These are phyloP conservation scores for Fusarium oxysporum DNA, from an alignment of 2,329 filamentous ascomycete genomes.

Conservation along the genomic window DNA sequence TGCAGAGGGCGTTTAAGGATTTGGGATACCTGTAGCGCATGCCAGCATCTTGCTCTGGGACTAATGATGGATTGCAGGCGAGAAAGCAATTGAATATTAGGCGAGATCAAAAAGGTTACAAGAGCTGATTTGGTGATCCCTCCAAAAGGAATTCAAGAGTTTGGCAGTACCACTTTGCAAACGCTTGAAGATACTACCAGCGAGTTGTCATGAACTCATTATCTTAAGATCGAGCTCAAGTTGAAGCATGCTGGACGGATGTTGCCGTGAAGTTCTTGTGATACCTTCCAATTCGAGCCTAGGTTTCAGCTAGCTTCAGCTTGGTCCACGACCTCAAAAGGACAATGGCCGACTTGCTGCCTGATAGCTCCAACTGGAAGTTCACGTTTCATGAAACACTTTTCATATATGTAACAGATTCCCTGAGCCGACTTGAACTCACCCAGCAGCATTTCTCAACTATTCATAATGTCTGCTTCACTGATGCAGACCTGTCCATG, in stretches of 20 bases:
- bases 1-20: constrained; percentile 44
- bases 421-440: too few species aligned
- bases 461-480: not conserved
- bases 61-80: rapidly evolving
- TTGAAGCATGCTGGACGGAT: not conserved
- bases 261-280: rapidly evolving
- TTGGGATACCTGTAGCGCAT: constrained; percentile 29
- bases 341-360: not conserved
- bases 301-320: not conserved
- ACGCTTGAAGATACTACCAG: too few species aligned
- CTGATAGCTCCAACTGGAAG: not conserved
- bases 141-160: too few species aligned
- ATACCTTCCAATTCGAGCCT: not conserved
- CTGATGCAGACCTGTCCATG: not conserved
- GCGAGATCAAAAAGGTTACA: rapidly evolving
- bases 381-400: not conserved
- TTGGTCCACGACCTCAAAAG: not conserved
- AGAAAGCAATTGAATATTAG: not conserved
- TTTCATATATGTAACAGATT: not conserved
- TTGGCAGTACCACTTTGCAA: too few species aligned
- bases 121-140: too few species aligned
- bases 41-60: rapidly evolving
- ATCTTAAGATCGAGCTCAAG: rapidly evolving
- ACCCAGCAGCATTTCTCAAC: rapidly evolving
- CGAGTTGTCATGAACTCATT: not conserved